Percentiles rank a stretch among this genome's conserved stretches.
phyloP scores from a whole-genome alignment of 2,329 filamentous ascomycete genomes.

The Escovopsis sp. region DNA sequence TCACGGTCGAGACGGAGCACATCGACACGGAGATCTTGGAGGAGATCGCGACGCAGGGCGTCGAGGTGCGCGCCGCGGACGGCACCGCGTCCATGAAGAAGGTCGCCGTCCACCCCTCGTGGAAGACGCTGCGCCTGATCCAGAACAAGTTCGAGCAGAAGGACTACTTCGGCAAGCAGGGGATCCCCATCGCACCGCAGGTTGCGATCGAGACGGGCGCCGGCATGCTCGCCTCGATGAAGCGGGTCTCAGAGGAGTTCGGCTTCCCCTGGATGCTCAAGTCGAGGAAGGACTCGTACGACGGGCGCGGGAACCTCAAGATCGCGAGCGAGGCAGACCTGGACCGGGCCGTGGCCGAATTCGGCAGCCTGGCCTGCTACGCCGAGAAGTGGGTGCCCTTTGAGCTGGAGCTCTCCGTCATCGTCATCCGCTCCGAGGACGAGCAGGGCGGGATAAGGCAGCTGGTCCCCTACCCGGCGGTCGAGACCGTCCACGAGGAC shows the following conservation, averaged over 20 bases:
- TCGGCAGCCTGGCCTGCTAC: conserved; percentile 62
- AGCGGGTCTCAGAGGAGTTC: conserved; percentile 46
- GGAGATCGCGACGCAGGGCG: conserved; percentile 55
- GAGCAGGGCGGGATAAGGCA: conserved; percentile 31
- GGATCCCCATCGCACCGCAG: conserved; percentile 60
- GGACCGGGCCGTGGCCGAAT: conserved; percentile 49
- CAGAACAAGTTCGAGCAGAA: conserved; percentile 94
- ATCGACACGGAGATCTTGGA: conserved; percentile 82
- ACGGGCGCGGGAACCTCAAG: conserved; percentile 60
- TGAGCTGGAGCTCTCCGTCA: conserved; percentile 75
- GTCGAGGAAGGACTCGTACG: conserved; percentile 77
- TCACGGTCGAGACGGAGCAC: conserved; percentile 93
- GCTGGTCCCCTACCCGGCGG: conserved; percentile 65
- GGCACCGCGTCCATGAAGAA: conserved; percentile 20
- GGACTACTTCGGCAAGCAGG: conserved; percentile 53
- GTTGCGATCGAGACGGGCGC: conserved; percentile 42
- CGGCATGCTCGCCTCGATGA: conserved; percentile 45
- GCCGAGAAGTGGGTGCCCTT: conserved; percentile 85
- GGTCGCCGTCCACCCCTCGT: conserved; percentile 62
- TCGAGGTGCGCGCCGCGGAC: conserved; percentile 28
- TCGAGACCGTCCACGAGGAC: conserved; percentile 92
- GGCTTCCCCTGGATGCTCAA: conserved; percentile 90
- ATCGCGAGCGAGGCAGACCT: conserved; percentile 31
- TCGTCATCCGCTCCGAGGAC: conserved; percentile 84
- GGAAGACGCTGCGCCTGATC: conserved; percentile 74